A percentile compares a stretch with the other conserved stretches of the same genome.
Evolutionary conservation across 129 eudicot genomes (phyloP).

Genomic region (Solidago caesia): DNA sequence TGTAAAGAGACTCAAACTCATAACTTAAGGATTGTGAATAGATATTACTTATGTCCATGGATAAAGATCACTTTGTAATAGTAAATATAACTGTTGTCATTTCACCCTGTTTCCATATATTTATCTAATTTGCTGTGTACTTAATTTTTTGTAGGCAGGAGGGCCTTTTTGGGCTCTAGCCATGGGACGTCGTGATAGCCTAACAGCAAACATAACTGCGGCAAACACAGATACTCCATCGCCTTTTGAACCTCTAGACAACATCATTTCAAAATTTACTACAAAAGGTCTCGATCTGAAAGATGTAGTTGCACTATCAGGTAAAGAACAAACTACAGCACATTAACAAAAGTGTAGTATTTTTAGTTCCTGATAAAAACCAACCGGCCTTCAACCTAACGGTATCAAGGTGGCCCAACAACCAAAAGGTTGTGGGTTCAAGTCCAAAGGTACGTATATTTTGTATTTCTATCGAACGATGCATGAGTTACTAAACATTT

Average conservation of each 20-base stretch:
- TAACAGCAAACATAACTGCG: conserved; percentile 62
- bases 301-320: conserved; percentile 80
- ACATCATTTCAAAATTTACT: conserved; percentile 68
- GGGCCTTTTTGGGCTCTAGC: conserved; percentile 62
- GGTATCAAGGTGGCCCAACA: too few relatives aligned
- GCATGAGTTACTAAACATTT: conserved; percentile 1
- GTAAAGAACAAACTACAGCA: conserved; percentile 26
- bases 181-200: conserved; percentile 80
- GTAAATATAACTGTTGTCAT: background rate
- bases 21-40: background rate
- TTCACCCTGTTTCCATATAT: background rate
- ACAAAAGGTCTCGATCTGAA: conserved; percentile 63
- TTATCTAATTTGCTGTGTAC: background rate
- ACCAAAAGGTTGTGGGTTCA: too few relatives aligned
- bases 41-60: background rate
- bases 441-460: background rate
- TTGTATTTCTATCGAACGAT: background rate
- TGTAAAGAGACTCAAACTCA: background rate
- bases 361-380: too few relatives aligned
- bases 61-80: background rate
- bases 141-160: conserved; percentile 45
- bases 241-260: conserved; percentile 65
- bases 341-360: background rate
- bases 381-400: too few relatives aligned
- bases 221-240: conserved; percentile 69